Evolutionary conservation across 306 rosid genomes (phyloP), one percentile per base, ranked within the genome.

Genomic region (Cicer pinnatifidum): DNA sequence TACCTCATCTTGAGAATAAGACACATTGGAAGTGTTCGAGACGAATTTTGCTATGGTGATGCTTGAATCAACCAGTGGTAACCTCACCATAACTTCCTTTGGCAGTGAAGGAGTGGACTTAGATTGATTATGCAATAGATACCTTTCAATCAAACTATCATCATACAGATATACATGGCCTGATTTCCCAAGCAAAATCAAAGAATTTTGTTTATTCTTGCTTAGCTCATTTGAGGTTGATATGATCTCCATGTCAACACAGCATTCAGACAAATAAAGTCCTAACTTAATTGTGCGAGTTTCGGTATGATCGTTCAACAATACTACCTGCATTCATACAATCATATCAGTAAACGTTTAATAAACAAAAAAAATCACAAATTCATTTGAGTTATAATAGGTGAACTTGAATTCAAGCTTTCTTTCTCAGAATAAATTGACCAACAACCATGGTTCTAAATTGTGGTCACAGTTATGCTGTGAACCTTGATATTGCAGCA

Each of bases 301-400:
- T 71, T 93, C 98, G 4, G 64, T 85, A 41, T 91, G 88, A 68
- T 93, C 98, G 69, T 86, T 91, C 84, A 93, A 75, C 80, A 93
- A 75, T 59, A 89, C 75, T 37, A 89, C 89, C 97, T 91, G 90
- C 35, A 68, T 62, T 63, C 88, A 65, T 43, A 23, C 15, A 46
- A 68, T 74, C 59, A 50, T 73, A 16, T 23, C 15, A 80, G 57
- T 19, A 72, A 41, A 67, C 71, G 3, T 28, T 28, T 28, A 28
- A 28, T 28, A 28, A 28, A 28, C 35, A 28, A 28, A 28, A 28
- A 28, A 28, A 28, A 28, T 28, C 5, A 28, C 5, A 28, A 28
- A 28, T 28, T 28, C 35, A 28, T 28, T 28, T 28, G 35, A 23
- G 33, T 28, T 28, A 28, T 28, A 28, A 28, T 28, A 28, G 35